phyloP scores from a whole-genome alignment of 805 yeast genomes.

The Metschnikowia hibisci region DNA sequence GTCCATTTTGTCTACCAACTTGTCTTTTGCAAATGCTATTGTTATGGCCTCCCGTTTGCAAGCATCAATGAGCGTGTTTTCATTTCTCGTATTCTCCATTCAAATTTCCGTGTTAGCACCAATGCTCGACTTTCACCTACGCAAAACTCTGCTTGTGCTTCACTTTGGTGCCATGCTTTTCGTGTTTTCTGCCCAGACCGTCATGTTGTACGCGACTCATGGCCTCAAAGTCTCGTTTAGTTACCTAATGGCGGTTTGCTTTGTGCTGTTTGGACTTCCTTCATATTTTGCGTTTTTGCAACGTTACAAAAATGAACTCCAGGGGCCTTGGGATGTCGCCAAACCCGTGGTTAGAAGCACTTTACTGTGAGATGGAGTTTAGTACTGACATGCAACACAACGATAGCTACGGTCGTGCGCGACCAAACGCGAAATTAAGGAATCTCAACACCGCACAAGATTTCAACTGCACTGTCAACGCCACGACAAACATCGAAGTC shows the following conservation, averaged over 20 bases:
- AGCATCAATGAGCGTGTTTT: conserved; percentile 73
- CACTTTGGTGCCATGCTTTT: conserved; percentile 24
- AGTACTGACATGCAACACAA: no score
- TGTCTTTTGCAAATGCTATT: conserved; percentile 80
- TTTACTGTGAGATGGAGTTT: background rate
- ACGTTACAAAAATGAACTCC: conserved; percentile 76
- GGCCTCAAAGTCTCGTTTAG: conserved; percentile 43
- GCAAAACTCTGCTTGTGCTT: conserved; percentile 32
- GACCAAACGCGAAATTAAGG: conserved; percentile 1
- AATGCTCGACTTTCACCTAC: conserved; percentile 56
- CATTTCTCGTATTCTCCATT: conserved; percentile 72
- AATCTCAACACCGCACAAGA: background rate
- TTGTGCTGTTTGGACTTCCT: conserved; percentile 51
- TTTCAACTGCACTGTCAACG: no score
- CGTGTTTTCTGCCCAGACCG: conserved; percentile 24
- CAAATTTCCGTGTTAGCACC: conserved; percentile 73
- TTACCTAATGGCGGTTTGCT: conserved; percentile 44
- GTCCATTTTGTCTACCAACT: conserved; percentile 72
- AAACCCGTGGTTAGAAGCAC: conserved; percentile 49
- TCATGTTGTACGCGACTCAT: conserved; percentile 23
- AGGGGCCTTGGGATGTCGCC: conserved; percentile 94
- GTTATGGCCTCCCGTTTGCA: conserved; percentile 84
- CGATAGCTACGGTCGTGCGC: background rate
- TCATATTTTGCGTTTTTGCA: conserved; percentile 67
- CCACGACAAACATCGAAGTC: background rate